Evolutionary conservation across 1,284 basidiomycete genomes (phyloP), one percentile per base, ranked within the genome.

Genomic region (Ganoderma lingzhi): DNA sequence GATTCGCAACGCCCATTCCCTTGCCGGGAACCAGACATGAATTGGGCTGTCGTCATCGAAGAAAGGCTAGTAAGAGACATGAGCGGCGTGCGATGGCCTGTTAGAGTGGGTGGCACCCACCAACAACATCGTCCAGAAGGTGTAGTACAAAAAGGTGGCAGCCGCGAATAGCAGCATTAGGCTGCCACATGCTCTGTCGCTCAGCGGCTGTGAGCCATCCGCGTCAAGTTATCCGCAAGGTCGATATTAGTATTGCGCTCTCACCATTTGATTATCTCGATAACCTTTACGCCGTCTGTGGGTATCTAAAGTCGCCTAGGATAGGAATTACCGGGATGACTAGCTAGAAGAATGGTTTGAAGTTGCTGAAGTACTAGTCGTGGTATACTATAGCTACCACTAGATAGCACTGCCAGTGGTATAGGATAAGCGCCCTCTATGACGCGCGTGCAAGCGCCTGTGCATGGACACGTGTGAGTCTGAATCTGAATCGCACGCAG

Each of bases 1-100:
- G 51, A 97, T 80, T 37, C 93, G 88, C 48, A 97, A 85, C 6
- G 95, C 96, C 96, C 96, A 98, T 83, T 96, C 95, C 67, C 96
- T 86, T 9, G 93, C 79, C 0, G 95, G 96, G 79, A 98, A 98
- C 80, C 88, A 90, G 63, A 76, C 76, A 73, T 97, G 95, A 48
- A 97, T 83, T 14, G 89, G 84, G 74, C 90, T 95, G 9, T 88
- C 86, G 4, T 85, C 72, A 67, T 93, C 89, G 71, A 97, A 90
- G 83, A 98, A 96, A 8, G 96, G 96, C 96, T 97, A 76, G 17
- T 6, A 17, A 2, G 10, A 10, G 3, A 41, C 4, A 66, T 64
- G 58, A 41, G 35, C 42, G n/a, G 9, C 45, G 23, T 23, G 56
- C 12, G 10, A 66, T 37, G 6, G 51, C 28, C 48, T 12, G 6